phyloP scores from a whole-genome alignment of 2,329 filamentous ascomycete genomes.

The Aspergillus caelatus region DNA sequence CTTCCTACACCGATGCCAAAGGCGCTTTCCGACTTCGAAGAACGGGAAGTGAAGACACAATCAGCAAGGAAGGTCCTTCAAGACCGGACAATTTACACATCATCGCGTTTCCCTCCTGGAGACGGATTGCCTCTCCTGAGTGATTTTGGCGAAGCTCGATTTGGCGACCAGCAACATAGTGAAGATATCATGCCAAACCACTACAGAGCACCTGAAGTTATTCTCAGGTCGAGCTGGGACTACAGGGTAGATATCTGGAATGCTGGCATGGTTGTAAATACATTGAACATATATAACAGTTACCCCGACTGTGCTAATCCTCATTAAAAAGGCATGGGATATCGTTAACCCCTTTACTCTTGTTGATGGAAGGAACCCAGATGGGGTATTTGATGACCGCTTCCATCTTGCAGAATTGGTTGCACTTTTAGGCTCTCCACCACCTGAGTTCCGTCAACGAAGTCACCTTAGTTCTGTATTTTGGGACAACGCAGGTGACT shows the following conservation, averaged over 20 bases:
- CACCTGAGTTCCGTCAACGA: conserved; percentile 20
- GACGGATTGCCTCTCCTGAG: conserved; percentile 5
- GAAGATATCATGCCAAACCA: conserved; percentile 19
- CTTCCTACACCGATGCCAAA: neutral
- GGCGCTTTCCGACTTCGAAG: conserved; percentile 2
- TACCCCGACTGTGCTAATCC: too few relatives aligned
- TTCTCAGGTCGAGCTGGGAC: conserved; percentile 44
- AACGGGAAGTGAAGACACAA: neutral
- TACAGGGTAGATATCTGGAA: conserved; percentile 53
- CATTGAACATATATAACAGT: neutral
- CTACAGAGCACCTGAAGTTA: conserved; percentile 38
- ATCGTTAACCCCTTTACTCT: conserved; percentile 16
- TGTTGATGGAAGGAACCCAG: conserved; percentile 19
- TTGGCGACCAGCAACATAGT: conserved; percentile 20
- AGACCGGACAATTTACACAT: conserved; percentile 10
- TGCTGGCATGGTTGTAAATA: conserved; percentile 46
- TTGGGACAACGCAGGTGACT: conserved; percentile 25
- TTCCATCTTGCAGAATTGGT: conserved; percentile 30
- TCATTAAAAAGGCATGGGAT: conserved; percentile 13
- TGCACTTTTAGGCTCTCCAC: conserved; percentile 23
- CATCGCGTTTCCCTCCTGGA: neutral
- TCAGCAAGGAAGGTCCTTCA: conserved; percentile 9
- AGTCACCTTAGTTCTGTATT: conserved; percentile 23
- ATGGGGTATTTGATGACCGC: conserved; percentile 30
- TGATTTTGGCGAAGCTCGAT: conserved; percentile 9